Evolutionary conservation across 495 filamentous ascomycete genomes (phyloP).

Genomic region (Xylaria scruposa): DNA sequence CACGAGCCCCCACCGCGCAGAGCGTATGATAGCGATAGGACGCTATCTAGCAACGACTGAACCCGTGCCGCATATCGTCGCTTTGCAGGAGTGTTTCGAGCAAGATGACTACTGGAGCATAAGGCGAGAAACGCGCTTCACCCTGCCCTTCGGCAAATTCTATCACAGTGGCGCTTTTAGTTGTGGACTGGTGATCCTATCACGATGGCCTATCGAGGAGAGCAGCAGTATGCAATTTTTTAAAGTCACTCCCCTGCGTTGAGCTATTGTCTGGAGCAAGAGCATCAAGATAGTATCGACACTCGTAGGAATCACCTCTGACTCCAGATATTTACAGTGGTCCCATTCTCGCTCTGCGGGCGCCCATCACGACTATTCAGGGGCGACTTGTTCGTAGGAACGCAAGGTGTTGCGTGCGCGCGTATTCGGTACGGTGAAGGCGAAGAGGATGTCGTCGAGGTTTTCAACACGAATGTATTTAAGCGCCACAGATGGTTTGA

Average conservation of each 20-base stretch:
- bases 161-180: constrained; percentile 90
- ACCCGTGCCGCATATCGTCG: constrained; percentile 84
- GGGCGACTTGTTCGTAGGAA: constrained; percentile 94
- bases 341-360: constrained; percentile 85
- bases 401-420: constrained; percentile 84
- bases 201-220: constrained; percentile 94
- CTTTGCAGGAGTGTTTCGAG: constrained; percentile 95
- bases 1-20: constrained; percentile 77
- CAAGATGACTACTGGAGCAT: constrained; percentile 88
- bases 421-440: constrained; percentile 74
- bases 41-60: constrained; percentile 68
- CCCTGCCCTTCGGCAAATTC: constrained; percentile 94
- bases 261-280: neutral
- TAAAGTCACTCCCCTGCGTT: neutral
- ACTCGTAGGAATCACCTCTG: neutral
- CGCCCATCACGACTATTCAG: constrained; percentile 91
- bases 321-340: constrained; percentile 16
- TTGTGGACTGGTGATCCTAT: constrained; percentile 89
- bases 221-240: constrained; percentile 51
- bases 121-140: constrained; percentile 70
- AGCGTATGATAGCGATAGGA: constrained; percentile 85
- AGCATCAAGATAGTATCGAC: neutral
- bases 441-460: constrained; percentile 75
- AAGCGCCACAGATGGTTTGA: neutral
- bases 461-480: constrained; percentile 85